Evolutionary conservation across 192 early-diverging fungal genomes (phyloP).

Genomic region (Funneliformis mosseae): DNA sequence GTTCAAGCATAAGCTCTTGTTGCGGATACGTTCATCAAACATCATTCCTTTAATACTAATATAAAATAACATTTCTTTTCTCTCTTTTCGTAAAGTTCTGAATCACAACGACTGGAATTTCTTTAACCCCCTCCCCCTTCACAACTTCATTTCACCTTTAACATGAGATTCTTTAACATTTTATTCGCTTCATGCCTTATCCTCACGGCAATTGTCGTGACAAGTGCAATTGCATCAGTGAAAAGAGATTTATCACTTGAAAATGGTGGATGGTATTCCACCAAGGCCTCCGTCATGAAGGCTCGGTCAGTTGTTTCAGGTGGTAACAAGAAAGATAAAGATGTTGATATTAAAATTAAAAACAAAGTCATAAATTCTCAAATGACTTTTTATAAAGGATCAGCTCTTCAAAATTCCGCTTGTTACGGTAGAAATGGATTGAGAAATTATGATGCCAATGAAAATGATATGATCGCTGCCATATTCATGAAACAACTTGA

Average conservation of each 20-base stretch:
- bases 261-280: background rate
- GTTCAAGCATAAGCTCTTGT: too few species aligned
- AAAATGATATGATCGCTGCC: conserved; percentile 44
- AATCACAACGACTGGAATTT: too few species aligned
- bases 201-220: background rate
- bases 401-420: conserved; percentile 46
- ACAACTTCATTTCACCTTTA: background rate
- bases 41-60: too few species aligned
- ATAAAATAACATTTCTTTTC: too few species aligned
- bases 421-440: conserved; percentile 46
- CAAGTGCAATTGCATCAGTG: background rate
- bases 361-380: conserved; percentile 6
- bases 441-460: conserved; percentile 37
- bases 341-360: background rate
- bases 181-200: background rate
- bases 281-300: background rate
- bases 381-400: conserved; percentile 35
- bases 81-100: too few species aligned
- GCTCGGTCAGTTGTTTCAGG: too few species aligned
- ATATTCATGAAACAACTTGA: conserved; percentile 33
- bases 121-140: too few species aligned
- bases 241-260: background rate
- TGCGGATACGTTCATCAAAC: too few species aligned
- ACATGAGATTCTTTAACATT: background rate
- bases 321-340: too few species aligned